Evolutionary conservation across 116 monocot species (phyloP).

Genomic region (Iris pallida): DNA sequence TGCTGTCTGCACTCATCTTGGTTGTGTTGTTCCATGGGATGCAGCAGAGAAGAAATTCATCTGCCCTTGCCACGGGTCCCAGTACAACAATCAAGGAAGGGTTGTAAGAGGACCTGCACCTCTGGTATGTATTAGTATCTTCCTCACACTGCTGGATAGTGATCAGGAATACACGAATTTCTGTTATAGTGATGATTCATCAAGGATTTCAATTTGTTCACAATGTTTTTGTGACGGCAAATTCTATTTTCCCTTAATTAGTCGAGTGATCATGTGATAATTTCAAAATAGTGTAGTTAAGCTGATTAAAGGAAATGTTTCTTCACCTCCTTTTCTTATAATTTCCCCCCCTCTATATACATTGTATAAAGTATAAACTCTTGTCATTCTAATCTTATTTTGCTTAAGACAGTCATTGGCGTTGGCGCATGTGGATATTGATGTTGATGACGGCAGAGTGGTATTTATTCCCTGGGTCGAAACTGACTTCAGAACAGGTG

Average conservation of each 20-base stretch:
- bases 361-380: too few species aligned
- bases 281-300: too few species aligned
- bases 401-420: constrained; percentile 60
- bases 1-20: constrained; percentile 92
- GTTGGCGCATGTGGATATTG: constrained; percentile 81
- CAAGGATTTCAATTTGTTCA: too few species aligned
- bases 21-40: constrained; percentile 93
- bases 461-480: constrained; percentile 93
- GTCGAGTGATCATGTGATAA: too few species aligned
- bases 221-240: too few species aligned
- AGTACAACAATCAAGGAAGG: constrained; percentile 83
- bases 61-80: constrained; percentile 96
- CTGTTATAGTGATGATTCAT: too few species aligned
- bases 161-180: too few species aligned
- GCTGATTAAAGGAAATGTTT: too few species aligned
- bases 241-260: too few species aligned
- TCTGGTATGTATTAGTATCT: constrained; percentile 71
- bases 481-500: constrained; percentile 91
- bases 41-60: constrained; percentile 86
- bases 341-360: too few species aligned
- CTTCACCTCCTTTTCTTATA: too few species aligned
- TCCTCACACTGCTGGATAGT: too few species aligned
- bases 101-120: constrained; percentile 94
- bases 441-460: constrained; percentile 77
- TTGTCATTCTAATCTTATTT: not conserved